These are phyloP conservation scores for Sporothrix sp. DNA, from an alignment of 2,329 filamentous ascomycete genomes.

Conservation along the genomic window DNA sequence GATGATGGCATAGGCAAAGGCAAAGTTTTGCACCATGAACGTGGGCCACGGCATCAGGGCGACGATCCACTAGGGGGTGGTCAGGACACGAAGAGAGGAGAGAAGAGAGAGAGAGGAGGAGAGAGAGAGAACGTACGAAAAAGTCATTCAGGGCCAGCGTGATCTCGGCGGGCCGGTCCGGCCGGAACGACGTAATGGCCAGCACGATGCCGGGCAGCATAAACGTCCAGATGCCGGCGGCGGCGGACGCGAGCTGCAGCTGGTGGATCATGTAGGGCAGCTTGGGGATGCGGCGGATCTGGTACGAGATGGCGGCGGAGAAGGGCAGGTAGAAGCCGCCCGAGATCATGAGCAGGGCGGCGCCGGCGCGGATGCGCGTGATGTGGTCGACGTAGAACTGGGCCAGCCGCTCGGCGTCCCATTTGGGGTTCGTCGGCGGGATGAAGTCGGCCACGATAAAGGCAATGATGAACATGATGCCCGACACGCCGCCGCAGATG, in stretches of 20 bases:
- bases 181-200: slow-evolving; percentile 8
- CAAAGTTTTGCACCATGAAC: slow-evolving; percentile 11
- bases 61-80: slow-evolving; percentile 8
- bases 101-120: no score
- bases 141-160: slow-evolving; percentile 7
- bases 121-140: slow-evolving; percentile 4
- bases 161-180: slow-evolving; percentile 4
- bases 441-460: slow-evolving; percentile 9
- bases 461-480: slow-evolving; percentile 5
- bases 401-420: slow-evolving; percentile 6
- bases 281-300: slow-evolving; percentile 11
- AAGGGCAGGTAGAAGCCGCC: slow-evolving; percentile 12
- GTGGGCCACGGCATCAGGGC: slow-evolving; percentile 11
- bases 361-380: slow-evolving; percentile 6
- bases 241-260: slow-evolving; percentile 9
- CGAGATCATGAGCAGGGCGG: slow-evolving; percentile 8
- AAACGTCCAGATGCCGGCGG: slow-evolving; percentile 8
- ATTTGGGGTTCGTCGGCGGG: slow-evolving; percentile 4
- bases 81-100: not conserved
- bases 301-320: slow-evolving; percentile 11
- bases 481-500: slow-evolving; percentile 2
- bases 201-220: slow-evolving; percentile 12
- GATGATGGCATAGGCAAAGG: slow-evolving; percentile 11
- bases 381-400: slow-evolving; percentile 9
- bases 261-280: slow-evolving; percentile 12